A percentile compares a stretch with the other conserved stretches of the same genome.
phyloP scores from a whole-genome alignment of 192 early-diverging fungal species.

The Podila epigama region DNA sequence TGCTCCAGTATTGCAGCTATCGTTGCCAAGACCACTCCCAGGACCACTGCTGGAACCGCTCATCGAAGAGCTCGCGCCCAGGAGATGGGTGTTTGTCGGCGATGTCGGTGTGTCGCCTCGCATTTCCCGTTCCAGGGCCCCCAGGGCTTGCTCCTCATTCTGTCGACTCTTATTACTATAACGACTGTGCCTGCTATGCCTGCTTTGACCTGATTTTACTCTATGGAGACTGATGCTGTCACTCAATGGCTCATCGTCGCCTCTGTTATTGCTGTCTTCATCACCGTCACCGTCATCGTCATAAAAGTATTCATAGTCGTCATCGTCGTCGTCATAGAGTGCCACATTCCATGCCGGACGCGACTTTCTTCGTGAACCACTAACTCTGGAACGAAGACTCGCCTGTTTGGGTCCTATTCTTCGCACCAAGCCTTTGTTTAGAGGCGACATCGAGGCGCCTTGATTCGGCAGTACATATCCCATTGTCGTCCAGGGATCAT shows the following conservation, averaged over 20 bases:
- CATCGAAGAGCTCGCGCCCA: too few species aligned
- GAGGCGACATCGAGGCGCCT: too few species aligned
- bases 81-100: too few species aligned
- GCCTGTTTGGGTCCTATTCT: not conserved
- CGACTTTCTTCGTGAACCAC: not conserved
- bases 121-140: not conserved
- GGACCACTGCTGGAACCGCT: too few species aligned
- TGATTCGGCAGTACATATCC: too few species aligned
- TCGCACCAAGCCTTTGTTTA: too few species aligned
- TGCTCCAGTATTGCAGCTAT: too few species aligned
- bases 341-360: conserved; percentile 44
- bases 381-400: not conserved
- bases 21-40: too few species aligned
- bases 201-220: not conserved
- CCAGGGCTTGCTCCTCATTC: not conserved
- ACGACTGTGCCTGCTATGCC: not conserved
- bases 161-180: not conserved
- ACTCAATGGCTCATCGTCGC: not conserved
- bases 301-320: conserved; percentile 13
- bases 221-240: conserved; percentile 6
- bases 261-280: too few species aligned
- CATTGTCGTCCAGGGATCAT: too few species aligned
- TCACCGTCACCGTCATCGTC: not conserved
- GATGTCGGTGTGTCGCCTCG: not conserved
- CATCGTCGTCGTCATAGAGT: conserved; percentile 29